Evolutionary conservation across 345 rosid genomes (phyloP).

Genomic region (Dipteronia sinensis): DNA sequence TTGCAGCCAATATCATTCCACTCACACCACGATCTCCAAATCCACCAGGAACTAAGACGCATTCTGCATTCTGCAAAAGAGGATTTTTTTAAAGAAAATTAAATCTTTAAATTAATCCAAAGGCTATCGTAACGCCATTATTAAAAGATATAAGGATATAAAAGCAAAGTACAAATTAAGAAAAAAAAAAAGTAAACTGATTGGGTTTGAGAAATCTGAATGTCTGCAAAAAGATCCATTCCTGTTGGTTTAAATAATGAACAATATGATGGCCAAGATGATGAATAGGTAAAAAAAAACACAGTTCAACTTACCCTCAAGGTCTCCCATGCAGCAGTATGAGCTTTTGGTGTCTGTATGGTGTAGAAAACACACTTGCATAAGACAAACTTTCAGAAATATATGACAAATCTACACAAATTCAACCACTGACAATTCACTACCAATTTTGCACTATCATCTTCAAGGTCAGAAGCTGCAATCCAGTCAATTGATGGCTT

Average conservation of each 20-base stretch:
- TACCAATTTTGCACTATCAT: constrained; percentile 70
- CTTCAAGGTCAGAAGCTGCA: constrained; percentile 98
- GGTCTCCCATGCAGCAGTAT: constrained; percentile 85
- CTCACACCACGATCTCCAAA: constrained; percentile 97
- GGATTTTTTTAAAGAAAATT: not conserved
- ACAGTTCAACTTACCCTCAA: constrained; percentile 57
- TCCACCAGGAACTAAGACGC: constrained; percentile 95
- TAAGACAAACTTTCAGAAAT: not conserved
- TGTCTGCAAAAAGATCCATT: not conserved
- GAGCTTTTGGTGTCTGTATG: constrained; percentile 77
- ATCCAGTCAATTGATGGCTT: constrained; percentile 91
- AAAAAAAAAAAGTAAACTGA: not conserved
- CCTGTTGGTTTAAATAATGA: not conserved
- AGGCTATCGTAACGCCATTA: not conserved
- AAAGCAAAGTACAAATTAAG: not conserved
- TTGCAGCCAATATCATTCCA: constrained; percentile 96
- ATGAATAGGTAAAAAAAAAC: not conserved
- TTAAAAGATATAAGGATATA: not conserved
- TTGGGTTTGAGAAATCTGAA: not conserved
- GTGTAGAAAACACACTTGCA: constrained; percentile 14
- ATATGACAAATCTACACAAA: not conserved
- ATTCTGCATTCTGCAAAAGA: constrained; percentile 74
- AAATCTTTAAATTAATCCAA: not conserved
- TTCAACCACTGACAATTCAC: constrained; percentile 15
- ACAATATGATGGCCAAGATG: not conserved